phyloP scores from a whole-genome alignment of 495 filamentous ascomycete genomes.

The Xylaria curta region DNA sequence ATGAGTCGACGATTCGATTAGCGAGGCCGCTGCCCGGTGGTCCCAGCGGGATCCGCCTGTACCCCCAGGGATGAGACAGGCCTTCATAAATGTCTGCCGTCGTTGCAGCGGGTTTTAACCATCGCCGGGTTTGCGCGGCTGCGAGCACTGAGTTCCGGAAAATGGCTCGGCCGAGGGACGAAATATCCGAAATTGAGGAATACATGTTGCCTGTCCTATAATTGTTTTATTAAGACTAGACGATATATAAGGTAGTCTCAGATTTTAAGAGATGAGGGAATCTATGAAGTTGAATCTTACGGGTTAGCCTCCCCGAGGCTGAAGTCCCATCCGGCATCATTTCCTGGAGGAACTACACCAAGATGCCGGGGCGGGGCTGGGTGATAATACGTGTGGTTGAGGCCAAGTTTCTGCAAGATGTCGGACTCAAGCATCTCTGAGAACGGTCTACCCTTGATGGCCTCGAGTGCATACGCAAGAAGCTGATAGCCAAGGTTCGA shows the following conservation, averaged over 20 bases:
- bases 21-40: slow-evolving; percentile 42
- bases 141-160: slow-evolving; percentile 56
- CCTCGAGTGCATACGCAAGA: slow-evolving; percentile 60
- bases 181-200: slow-evolving; percentile 59
- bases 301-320: slow-evolving; percentile 50
- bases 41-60: slow-evolving; percentile 45
- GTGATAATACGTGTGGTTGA: slow-evolving; percentile 49
- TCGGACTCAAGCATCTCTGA: slow-evolving; percentile 50
- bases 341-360: slow-evolving; percentile 45
- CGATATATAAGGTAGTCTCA: slow-evolving; percentile 14
- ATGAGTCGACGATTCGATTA: slow-evolving; percentile 54
- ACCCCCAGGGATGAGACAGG: slow-evolving; percentile 66
- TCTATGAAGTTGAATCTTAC: slow-evolving; percentile 30
- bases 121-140: slow-evolving; percentile 54
- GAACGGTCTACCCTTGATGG: slow-evolving; percentile 56
- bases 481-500: slow-evolving; percentile 63
- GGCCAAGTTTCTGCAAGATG: slow-evolving; percentile 53
- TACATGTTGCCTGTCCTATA: slow-evolving; percentile 63
- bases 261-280: neutral
- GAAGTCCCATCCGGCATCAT: slow-evolving; percentile 41
- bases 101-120: slow-evolving; percentile 62
- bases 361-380: slow-evolving; percentile 38
- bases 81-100: slow-evolving; percentile 54
- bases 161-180: slow-evolving; percentile 60
- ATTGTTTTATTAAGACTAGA: slow-evolving; percentile 20